Base-by-base conservation (phyloP, 106 monocot genomes). In the Cymbidium sinense region DNA sequence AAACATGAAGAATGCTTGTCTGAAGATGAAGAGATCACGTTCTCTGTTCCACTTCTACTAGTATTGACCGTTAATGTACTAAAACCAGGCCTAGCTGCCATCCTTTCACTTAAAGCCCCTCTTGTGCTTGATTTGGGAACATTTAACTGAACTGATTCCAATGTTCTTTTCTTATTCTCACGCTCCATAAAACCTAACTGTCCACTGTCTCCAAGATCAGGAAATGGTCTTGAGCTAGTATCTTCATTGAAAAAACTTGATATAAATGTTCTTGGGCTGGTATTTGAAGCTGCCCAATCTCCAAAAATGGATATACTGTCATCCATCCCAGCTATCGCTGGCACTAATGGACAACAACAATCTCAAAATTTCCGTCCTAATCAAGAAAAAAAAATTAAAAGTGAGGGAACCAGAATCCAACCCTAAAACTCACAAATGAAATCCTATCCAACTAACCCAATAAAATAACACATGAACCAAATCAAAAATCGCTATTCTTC, bases 31-130 rank as follows among this genome's bases (percentile, higher is more conserved):
- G 73, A 72, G 25, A 20, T 64, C 73, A 82, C 41, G 55, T 35
- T 87, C 18, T 76, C 74, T 25, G 82, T 50, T 73, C 62, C 80
- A 74, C 83, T 34, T n/a, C 80, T 79, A 43, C 75, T 67, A 41
- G 88, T 95, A 76, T 93, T 85, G 23, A 95, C 81, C 41, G 85
- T 93, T 9, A 82, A 92, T 33, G 88, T 73, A 77, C 76, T 88
- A 43, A 95, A 93, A 1, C 90, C 29, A 67, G 33, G 31, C 67
- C 30, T 67, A 30, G 67, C 67, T 15, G 67, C 67, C 7, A 30
- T 28, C n/a, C 67, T 31, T 19, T 88, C 82, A 73, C 80, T 54
- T 33, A 67, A 34, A 30, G 30, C 67, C 21, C 21, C 61, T 62
- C 12, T 62, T 8, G 85, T 55, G 61, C 47, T 84, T 43, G 78